Base-by-base conservation (phyloP, 2,329 filamentous ascomycete species). In the Xylariaceae sp. region DNA sequence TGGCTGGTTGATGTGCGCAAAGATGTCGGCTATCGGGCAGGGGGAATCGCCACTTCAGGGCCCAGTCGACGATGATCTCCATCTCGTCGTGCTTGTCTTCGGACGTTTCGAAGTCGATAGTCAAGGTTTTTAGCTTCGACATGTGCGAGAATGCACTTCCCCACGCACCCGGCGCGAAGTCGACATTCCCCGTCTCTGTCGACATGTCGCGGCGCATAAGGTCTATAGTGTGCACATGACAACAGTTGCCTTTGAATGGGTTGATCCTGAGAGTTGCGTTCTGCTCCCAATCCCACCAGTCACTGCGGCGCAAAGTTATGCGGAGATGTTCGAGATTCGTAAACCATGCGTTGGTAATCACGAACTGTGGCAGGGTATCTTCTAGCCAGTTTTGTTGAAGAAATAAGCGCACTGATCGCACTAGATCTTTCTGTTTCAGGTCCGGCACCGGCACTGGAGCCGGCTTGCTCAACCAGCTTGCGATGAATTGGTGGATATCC, bases 201-300 rank as follows among this genome's bases (percentile, higher is more conserved):
- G 26, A 41, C 55, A 65, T 66, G 29, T 66, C 64, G 7, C n/a
- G 14, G 4, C 26, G 46, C 63, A 67, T 67, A 1, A 37, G 24
- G 12, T 21, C 16, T 3, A 51, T 8, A n/a, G 21, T 39, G 16
- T 39, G 34, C 6, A 6, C 6, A n/a, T 44, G 17, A 6, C 19
- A 24, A 36, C 49, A 56, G 19, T 59, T 61, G 31, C 61, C 58
- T 40, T 53, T 60, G 46, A 59, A 67, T 2, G 65, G 66, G 34
- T 63, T 63, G 56, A 75, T 67, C 4, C 47, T 46, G 5, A 73
- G 65, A 0, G 65, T 52, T 5, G 58, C 48, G 19, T 73, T 65
- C 12, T 43, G 37, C 57, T 74, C 73, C 73, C 73, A 75, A 19
- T 65, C 54, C 65, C 67, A 71, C 72, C 73, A 75, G 56, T 75